Base-by-base conservation (phyloP, 805 yeast species). In the Wickerhamiella cacticola region DNA sequence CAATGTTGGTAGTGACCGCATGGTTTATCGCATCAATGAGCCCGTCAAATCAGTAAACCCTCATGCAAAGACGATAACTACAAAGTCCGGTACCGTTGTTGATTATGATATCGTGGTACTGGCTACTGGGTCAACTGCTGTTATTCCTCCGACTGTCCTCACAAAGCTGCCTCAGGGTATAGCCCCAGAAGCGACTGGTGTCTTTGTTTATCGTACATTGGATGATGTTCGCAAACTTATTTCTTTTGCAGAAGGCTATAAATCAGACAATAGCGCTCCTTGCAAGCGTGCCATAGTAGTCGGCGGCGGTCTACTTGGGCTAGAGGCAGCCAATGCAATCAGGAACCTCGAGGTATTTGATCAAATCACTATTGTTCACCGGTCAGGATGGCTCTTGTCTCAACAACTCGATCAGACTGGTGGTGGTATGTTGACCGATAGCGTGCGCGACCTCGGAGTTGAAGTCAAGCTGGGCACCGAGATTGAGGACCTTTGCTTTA, bases 371-470 rank as follows among this genome's bases (percentile, higher is more conserved):
- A 55, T 65, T 8, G 65, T 62, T 18, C 67, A 65, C 46, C 56
- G 67, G 44, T 58, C 66, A 4, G 50, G 58, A 1, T 64, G 67
- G 67, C 50, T 64, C 6, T 53, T 65, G 13, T 62, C 67, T 2
- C 67, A 62, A 49, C 69, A 65, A 50, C 53, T 65, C 54, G 68
- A 65, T 53, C 58, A 61, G n/a, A 58, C 59, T 36, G 69, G 69
- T 18, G 68, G 69, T 13, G 42, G 16, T 1, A 44, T 65, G 23
- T 50, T 65, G 18, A 61, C 66, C 48, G 73, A 69, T 47, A 72
- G 73, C 55, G 78, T 75, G 24, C 66, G 68, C 52, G 71, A 69
- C 54, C 65, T 75, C 41, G 79, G 79, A 26, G 68, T 75, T 33
- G 68, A 73, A 49, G 76, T 74, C 50, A 71, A 72, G 59, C 64